Evolutionary conservation across 2,329 filamentous ascomycete genomes (phyloP), one percentile per base, ranked within the genome.

Genomic region (Calonectria hongkongensis): DNA sequence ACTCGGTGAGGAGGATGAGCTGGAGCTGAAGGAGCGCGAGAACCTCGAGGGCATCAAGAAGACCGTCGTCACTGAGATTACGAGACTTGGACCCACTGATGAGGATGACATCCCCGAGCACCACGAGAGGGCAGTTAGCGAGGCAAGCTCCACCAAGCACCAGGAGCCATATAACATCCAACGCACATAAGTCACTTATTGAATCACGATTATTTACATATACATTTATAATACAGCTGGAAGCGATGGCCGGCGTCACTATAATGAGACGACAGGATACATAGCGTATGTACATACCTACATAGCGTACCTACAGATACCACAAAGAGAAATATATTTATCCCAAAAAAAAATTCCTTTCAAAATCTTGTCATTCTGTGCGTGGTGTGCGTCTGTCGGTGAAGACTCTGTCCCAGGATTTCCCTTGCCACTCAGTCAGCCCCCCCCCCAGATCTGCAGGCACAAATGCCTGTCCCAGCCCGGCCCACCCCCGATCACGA

Each of bases 81-180:
- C 60, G 43, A 51, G 71, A 43, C 41, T 66, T 8, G 71, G 71
- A 6, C 71, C 71, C 36, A 62, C 33, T 6, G 50, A 39, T 39
- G 71, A 73, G 2, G 71, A 73, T 21, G 71, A 73, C 18, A 60
- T 80, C 8, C 73, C 60, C 4, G 78, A 80, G 60, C 78, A 79
- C 48, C 78, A 79, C 72, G 78, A 80, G 67, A 73, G 77, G 48
- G 77, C 77, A 12, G 77, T 79, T 45, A 79, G 77, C 68, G 77
- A 79, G 60, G 77, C 77, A 1, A 79, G 77, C 69, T 79, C 77
- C 15, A 75, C 78, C 2, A 79, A 78, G 41, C 58, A 71, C 36
- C 58, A 74, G 12, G 75, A 74, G 47, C 68, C 56, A 13, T 79
- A 78, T 45, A 77, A 67, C 58, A 77, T 78, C 41, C 76, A 79